These are phyloP conservation scores for Epipyxis sp. DNA, from an alignment of 108 stramenopile genomes.

Conservation along the genomic window DNA sequence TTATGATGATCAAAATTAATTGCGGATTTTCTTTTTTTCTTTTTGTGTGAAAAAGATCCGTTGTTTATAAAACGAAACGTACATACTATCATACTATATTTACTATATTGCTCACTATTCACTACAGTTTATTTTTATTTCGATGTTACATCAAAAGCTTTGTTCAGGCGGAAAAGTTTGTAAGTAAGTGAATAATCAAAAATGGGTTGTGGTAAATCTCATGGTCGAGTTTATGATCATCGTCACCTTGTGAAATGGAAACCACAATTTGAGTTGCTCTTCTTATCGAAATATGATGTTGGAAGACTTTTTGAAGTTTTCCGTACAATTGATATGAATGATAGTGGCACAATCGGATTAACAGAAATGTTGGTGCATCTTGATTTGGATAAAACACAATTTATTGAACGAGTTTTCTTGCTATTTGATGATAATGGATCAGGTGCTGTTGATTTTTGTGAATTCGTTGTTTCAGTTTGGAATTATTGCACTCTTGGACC, in stretches of 20 bases:
- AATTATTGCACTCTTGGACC: constrained; percentile 54
- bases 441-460: constrained; percentile 42
- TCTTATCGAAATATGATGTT: background rate
- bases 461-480: constrained; percentile 58
- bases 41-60: no score
- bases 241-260: background rate
- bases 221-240: background rate
- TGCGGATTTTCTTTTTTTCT: no score
- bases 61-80: no score
- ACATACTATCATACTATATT: no score
- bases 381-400: constrained; percentile 37
- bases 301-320: constrained; percentile 9
- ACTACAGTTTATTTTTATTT: no score
- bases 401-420: constrained; percentile 50
- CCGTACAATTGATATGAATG: background rate
- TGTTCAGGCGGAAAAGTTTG: no score
- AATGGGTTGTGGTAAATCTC: background rate
- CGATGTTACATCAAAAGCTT: no score
- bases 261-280: background rate
- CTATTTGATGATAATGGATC: constrained; percentile 49
- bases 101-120: no score
- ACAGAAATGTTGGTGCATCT: constrained; percentile 46
- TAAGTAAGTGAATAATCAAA: background rate
- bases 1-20: no score
- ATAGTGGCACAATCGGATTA: constrained; percentile 4